Evolutionary conservation across 1,284 basidiomycete genomes (phyloP).

Genomic region (Porphyrellus sp.): DNA sequence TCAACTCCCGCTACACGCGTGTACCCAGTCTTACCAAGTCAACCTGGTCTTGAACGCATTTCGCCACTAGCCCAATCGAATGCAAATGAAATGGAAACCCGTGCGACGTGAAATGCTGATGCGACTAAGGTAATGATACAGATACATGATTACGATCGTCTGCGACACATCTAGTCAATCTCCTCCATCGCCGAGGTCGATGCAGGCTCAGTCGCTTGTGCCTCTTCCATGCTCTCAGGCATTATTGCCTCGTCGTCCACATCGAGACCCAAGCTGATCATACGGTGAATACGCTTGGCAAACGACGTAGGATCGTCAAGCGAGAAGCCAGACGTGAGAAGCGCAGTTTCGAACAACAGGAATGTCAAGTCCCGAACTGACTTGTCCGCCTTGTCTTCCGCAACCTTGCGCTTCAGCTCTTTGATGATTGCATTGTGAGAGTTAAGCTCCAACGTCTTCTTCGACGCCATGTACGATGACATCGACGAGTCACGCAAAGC

Average conservation of each 20-base stretch:
- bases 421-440: constrained; percentile 92
- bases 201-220: constrained; percentile 50
- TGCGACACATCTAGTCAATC: constrained; percentile 58
- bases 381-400: constrained; percentile 98
- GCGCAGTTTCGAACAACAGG: constrained; percentile 95
- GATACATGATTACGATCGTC: constrained; percentile 17
- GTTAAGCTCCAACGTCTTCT: constrained; percentile 99
- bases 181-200: constrained; percentile 81
- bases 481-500: constrained; percentile 97
- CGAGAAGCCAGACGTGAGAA: constrained; percentile 92
- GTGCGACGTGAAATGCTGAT: constrained; percentile 23
- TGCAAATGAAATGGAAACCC: neutral
- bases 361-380: constrained; percentile 95
- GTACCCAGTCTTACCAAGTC: neutral
- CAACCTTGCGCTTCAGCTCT: constrained; percentile 93
- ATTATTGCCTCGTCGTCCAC: constrained; percentile 69
- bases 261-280: constrained; percentile 86
- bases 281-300: constrained; percentile 94
- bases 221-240: constrained; percentile 31
- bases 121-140: constrained; percentile 32
- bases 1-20: too few relatives aligned
- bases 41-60: neutral
- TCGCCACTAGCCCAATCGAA: neutral
- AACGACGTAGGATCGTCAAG: constrained; percentile 95
- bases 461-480: constrained; percentile 99